These are phyloP conservation scores for Noccaea bulbosa DNA, from an alignment of 345 rosid genomes.

Conservation along the genomic window DNA sequence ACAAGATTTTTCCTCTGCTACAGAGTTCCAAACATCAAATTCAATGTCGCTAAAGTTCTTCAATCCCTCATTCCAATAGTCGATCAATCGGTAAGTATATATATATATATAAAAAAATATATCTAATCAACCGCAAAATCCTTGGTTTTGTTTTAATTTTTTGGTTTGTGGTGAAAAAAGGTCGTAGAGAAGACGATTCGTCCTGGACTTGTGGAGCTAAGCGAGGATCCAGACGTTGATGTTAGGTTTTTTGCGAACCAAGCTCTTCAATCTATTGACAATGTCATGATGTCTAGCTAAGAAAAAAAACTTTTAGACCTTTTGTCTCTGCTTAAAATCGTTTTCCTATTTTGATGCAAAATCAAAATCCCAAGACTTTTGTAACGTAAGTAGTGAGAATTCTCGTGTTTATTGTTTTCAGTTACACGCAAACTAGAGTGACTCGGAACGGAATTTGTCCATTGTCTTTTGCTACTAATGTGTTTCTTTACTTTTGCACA, in stretches of 20 bases:
- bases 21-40: constrained; percentile 97
- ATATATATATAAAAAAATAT: too few species aligned
- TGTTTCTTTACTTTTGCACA: neutral
- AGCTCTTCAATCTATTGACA: constrained; percentile 84
- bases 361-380: constrained; percentile 17
- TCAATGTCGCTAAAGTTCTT: constrained; percentile 93
- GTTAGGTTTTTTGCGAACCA: constrained; percentile 85
- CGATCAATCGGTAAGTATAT: constrained; percentile 71
- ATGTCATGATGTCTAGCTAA: constrained; percentile 80
- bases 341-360: constrained; percentile 28
- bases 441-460: neutral
- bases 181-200: constrained; percentile 82
- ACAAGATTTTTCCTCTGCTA: constrained; percentile 16
- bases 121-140: neutral
- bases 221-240: constrained; percentile 95
- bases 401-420: constrained; percentile 26
- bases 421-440: constrained; percentile 26
- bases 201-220: constrained; percentile 84
- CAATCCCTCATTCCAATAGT: constrained; percentile 89
- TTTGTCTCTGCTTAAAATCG: constrained; percentile 11
- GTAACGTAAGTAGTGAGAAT: constrained; percentile 31
- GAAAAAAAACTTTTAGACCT: neutral
- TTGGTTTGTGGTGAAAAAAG: constrained; percentile 40
- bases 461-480: constrained; percentile 10
- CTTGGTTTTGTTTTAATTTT: neutral